These are phyloP conservation scores for Spathaspora sp. DNA, from an alignment of 1,139 yeast species.

Conservation along the genomic window DNA sequence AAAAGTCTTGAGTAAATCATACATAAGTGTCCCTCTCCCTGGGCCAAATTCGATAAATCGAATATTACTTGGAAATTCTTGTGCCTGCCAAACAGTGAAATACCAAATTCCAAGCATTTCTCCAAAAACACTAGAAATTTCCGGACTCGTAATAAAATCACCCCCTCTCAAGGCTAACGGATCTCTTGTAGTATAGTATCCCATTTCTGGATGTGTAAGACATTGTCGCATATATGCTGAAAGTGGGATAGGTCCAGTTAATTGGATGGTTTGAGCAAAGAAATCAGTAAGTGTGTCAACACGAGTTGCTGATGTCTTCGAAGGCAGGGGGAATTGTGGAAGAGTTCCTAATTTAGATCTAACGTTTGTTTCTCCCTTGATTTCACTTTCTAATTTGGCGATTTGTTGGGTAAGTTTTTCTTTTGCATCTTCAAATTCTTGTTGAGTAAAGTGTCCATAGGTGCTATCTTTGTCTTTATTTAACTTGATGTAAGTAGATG, in stretches of 20 bases:
- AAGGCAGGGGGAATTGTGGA: constrained; percentile 34
- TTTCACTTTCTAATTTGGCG: constrained; percentile 31
- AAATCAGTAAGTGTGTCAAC: constrained; percentile 37
- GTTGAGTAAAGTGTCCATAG: constrained; percentile 36
- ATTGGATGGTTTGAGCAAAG: constrained; percentile 54
- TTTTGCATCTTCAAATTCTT: constrained; percentile 44
- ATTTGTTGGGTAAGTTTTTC: constrained; percentile 35
- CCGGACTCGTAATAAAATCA: constrained; percentile 85
- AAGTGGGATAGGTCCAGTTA: constrained; percentile 76
- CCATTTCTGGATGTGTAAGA: constrained; percentile 72
- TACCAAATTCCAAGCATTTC: constrained; percentile 82
- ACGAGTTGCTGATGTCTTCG: constrained; percentile 9
- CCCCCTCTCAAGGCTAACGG: constrained; percentile 66
- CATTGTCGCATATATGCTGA: constrained; percentile 83
- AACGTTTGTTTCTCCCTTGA: constrained; percentile 40
- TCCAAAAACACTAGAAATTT: constrained; percentile 85
- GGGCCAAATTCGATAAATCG: constrained; percentile 86
- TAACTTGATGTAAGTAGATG: not conserved
- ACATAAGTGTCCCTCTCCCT: constrained; percentile 79
- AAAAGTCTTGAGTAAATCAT: constrained; percentile 56
- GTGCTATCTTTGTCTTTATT: not conserved
- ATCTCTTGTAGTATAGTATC: constrained; percentile 77
- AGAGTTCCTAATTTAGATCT: constrained; percentile 37
- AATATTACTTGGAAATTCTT: constrained; percentile 48
- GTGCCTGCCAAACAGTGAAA: constrained; percentile 59